Evolutionary conservation across 148 eudicot species (phyloP), one percentile per base, ranked within the genome.

Genomic region (Simmondsia chinensis): DNA sequence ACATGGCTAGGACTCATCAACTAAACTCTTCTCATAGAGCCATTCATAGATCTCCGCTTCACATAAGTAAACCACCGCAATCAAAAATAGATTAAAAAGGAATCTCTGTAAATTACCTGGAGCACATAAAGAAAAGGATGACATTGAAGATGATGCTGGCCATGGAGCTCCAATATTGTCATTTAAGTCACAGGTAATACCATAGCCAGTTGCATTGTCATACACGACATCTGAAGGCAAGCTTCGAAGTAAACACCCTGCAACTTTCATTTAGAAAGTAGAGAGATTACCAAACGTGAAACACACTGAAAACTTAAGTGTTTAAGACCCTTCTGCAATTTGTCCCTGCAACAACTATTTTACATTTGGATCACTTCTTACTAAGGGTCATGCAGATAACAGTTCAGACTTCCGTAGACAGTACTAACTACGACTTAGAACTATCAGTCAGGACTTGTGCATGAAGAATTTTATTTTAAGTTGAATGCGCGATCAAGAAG

Each of bases 111-210:
- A 39, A 22, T 63, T 84, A 89, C 95, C 97, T 68, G 99, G 86
- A 70, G 95, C 99, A 58, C 99, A 91, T 29, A 91, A 66, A 48
- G 99, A 82, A 27, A 82, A 66, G 45, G 99, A 82, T 53, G 99
- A 61, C 53, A 75, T 39, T 17, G 96, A 86, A 41, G 99, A 70
- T 37, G 89, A 82, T 6, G 76, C 72, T 43, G 99, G 99, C 99
- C 99, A 91, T 17, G 99, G 96, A 56, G 99, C 99, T 52, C 60
- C 86, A 59, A 87, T 85, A 59, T 86, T 69, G 65, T 91, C 95
- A 60, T 65, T 79, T 64, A 91, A 79, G 69, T 91, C 99, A 64
- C 99, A 91, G 3, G 79, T 79, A 56, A 91, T 71, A 64, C 86
- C 79, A 57, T 79, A 76, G 18, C 99, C 99, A 25, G 89, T 56